Base-by-base conservation (phyloP, 2,329 filamentous ascomycete species). In the Botrytis fabae region DNA sequence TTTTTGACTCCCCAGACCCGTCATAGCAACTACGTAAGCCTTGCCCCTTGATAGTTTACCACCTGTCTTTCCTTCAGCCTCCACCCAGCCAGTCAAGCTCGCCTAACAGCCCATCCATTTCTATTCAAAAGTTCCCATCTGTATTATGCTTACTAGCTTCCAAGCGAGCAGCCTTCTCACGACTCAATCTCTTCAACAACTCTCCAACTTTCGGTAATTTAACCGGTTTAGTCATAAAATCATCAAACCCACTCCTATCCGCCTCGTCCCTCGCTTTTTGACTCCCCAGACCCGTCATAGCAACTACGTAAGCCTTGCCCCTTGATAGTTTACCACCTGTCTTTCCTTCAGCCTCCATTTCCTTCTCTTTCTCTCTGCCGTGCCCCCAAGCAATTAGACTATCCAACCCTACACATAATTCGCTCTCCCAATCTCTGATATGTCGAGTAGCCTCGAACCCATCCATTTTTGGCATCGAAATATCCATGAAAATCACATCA, bases 391-490 rank as follows among this genome's bases (percentile, higher is more conserved):
- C 46, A 7, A 40, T 25, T 10, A 66, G 18, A 8, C 51, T 25
- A 22, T 44, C 9, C 9, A 66, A 40, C 25, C 46, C 64, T 10
- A 66, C 22, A 66, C 64, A 40, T 32, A 32, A 22, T 18, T 35
- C 18, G 22, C n/a, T 22, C 22, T 46, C 62, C 62, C 62, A 68
- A 6, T 51, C 7, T 8, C 87, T 83, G 46, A 88, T 88, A 46
- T 80, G 80, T 7, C 82, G 81, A 16, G 85, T 87, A 0, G 84
- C 81, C 71, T 85, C 83, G 25, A 86, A 79, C 0, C 85, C 85
- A 73, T 87, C 83, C 81, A 88, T 85, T 8, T 87, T 81, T 0
- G 87, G 87, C 87, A 89, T 89, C 66, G 84, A 85, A 6, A 88
- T 78, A 81, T 82, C 86, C 84, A 87, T 87, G 35, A 87, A 81